Percentiles rank a stretch among this genome's conserved stretches.
Evolutionary conservation across 176 grass and related monocot genomes (phyloP).

Genomic region (sorghum (Sorghum bicolor)): Sorghum_bicolor_NCBIv3 NC_012873.2:66554001-66554500

Average conservation of each 20-base stretch:
- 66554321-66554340: neutral
- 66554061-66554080: neutral
- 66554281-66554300: constrained; percentile 19
- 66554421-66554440: constrained; percentile 26
- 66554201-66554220: constrained; percentile 35
- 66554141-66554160: constrained; percentile 31
- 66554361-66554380: neutral
- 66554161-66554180: constrained; percentile 26
- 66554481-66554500: constrained; percentile 22
- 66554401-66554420: constrained; percentile 31
- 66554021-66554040: constrained; percentile 3
- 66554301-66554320: constrained; percentile 18
- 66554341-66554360: neutral
- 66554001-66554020: neutral
- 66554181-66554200: constrained; percentile 26
- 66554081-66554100: constrained; percentile 6
- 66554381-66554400: constrained; percentile 21
- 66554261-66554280: neutral
- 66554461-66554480: neutral
- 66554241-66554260: constrained; percentile 12
- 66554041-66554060: constrained; percentile 6
- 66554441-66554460: constrained; percentile 14
- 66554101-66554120: neutral
- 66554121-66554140: constrained; percentile 15
- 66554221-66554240: constrained; percentile 22